Evolutionary conservation across 2,329 filamentous ascomycete genomes (phyloP).

Genomic region (Microdochium nivale): DNA sequence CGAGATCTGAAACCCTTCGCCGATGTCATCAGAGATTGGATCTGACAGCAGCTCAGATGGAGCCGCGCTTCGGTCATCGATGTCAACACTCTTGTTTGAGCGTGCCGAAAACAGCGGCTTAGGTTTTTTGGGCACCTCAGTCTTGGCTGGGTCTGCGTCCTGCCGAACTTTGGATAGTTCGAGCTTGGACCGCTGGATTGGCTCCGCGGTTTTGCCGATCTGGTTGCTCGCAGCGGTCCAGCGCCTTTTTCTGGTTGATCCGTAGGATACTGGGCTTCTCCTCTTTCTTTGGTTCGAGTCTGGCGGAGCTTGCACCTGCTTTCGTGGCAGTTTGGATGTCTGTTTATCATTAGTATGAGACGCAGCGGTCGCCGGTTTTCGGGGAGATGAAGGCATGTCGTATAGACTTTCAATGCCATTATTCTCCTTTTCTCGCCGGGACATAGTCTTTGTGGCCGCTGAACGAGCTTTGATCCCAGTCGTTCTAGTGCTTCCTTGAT

Average conservation of each 20-base stretch:
- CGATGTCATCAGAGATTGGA: not conserved
- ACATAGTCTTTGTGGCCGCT: too few species aligned
- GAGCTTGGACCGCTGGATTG: too few species aligned
- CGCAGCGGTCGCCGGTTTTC: too few species aligned
- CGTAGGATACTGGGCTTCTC: constrained; percentile 5
- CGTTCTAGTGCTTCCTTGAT: not conserved
- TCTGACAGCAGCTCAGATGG: not conserved
- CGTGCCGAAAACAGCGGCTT: not conserved
- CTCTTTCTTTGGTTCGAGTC: constrained; percentile 10
- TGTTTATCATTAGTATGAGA: too few species aligned
- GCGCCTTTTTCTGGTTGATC: not conserved
- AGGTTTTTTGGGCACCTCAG: not conserved
- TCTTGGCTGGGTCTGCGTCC: too few species aligned
- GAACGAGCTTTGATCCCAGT: too few species aligned
- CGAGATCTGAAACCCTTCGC: not conserved
- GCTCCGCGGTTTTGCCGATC: not conserved
- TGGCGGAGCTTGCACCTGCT: not conserved
- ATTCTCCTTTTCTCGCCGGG: too few species aligned
- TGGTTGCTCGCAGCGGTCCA: too few species aligned
- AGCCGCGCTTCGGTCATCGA: not conserved
- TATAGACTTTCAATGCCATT: too few species aligned
- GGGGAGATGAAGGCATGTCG: too few species aligned
- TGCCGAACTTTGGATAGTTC: too few species aligned
- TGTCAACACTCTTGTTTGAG: not conserved
- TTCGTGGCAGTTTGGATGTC: too few species aligned